Base-by-base conservation (phyloP, 1,284 basidiomycete genomes). In the Austropuccinia psidii region DNA sequence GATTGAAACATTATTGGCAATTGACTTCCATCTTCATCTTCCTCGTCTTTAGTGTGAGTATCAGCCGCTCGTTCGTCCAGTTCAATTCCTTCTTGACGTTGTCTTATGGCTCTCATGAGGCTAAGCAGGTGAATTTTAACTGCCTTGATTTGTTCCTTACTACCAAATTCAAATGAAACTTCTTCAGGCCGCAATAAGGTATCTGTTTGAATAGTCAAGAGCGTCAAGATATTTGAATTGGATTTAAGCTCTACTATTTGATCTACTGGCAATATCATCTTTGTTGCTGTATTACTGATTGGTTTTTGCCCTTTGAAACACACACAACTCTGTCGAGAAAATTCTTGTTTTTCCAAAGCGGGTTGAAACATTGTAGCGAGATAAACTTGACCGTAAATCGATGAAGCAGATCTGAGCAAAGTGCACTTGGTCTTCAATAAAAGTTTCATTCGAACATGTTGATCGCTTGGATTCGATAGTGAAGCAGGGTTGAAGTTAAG, bases 251-350 rank as follows among this genome's bases (percentile, higher is more conserved):
- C 86, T 41, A 96, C 84, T 57, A 98, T 86, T 79, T 98, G 94
- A 64, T 86, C 86, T 69, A 96, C 87, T 5, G 95, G 95, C 21
- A 98, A 84, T 39, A 95, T 87, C 94, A 98, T 97, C 90, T 96
- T 78, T 19, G 77, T 47, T 24, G 47, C 31, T 11, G 68, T 43
- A 24, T 27, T 64, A 9, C 55, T 61, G 4, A 73, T 73, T 37
- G 54, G 50, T 54, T 65, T 73, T 62, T 62, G 60, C 1, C 73
- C 65, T 19, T 62, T 68, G 57, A 70, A 70, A 52, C 65, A 74
- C 9, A 74, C 41, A 43, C 57, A 62, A 17, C 52, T 43, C 37
- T 68, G 49, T 6, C 41, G 45, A 11, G 8, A 24, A 33, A 41
- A 90, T 91, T 82, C 87, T 86, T 15, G 91, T 94, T 79, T 88